Conservation (phyloP, 495 filamentous ascomycete species). For the Hypoxylon perforatum region DNA sequence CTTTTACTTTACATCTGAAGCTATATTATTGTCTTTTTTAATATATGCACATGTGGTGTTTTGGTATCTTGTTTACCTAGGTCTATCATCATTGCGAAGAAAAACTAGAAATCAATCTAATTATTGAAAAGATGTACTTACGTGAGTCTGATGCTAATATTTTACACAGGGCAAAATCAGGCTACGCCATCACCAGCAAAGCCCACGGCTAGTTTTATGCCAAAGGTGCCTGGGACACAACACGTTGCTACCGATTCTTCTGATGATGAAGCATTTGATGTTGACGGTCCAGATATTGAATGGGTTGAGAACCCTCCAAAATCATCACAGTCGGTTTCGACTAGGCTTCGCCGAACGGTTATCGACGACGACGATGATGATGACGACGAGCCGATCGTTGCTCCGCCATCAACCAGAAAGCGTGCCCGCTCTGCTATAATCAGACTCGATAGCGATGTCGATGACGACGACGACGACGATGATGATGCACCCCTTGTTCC, state of each 20-base stretch:
- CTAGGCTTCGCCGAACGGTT: slow-evolving; percentile 29
- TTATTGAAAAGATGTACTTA: not conserved
- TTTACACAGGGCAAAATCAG: slow-evolving; percentile 10
- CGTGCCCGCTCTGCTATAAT: slow-evolving; percentile 24
- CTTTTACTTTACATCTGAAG: slow-evolving; percentile 1
- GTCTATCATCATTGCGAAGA: not conserved
- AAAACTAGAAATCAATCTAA: not conserved
- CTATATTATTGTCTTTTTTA: not conserved
- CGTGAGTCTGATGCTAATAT: slow-evolving; percentile 7
- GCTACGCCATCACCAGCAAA: slow-evolving; percentile 1
- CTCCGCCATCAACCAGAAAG: slow-evolving; percentile 23
- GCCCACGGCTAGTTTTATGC: slow-evolving; percentile 36
- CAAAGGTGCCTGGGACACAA: slow-evolving; percentile 6
- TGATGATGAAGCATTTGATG: slow-evolving; percentile 29
- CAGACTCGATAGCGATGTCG: not conserved
- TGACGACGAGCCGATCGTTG: slow-evolving; percentile 5
- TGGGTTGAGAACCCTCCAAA: slow-evolving; percentile 17
- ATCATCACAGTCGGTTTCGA: slow-evolving; percentile 44
- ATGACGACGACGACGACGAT: slow-evolving; percentile 45
- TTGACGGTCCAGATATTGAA: slow-evolving; percentile 20
- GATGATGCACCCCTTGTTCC: slow-evolving; percentile 38
- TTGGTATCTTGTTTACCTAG: too few relatives aligned
- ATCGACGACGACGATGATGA: slow-evolving; percentile 30
- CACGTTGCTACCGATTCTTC: slow-evolving; percentile 19
- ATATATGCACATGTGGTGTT: too few relatives aligned